Base-by-base conservation (phyloP, 2,329 filamentous ascomycete genomes). In the Neofusicoccum kwambonambiense region DNA sequence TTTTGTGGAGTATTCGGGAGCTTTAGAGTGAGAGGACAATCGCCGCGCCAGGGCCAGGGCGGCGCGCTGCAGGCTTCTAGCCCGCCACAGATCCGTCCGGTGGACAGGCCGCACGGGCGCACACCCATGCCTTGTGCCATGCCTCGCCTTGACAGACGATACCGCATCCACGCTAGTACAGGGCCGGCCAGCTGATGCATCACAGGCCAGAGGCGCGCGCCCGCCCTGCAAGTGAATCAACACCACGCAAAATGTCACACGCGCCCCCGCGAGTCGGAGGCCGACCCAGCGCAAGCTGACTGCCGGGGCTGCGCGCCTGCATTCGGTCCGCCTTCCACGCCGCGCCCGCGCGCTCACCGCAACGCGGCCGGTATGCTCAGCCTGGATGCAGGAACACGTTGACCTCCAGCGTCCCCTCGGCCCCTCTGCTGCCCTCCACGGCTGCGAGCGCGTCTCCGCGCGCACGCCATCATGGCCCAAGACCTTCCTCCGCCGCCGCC, bases 401-500 rank as follows among this genome's bases (percentile, higher is more conserved):
- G 50, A 58, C 50, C 22, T 39, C 50, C 15, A 41, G 17, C 19
- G 13, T 12, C 50, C 51, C 39, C 41, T 34, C 49, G 49, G 27
- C 35, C 49, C 49, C 27, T 31, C 27, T 31, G 27, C 27, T 31
- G 27, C 27, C 39, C 39, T 41, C 12, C 39, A 12, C 39, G 11
- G 39, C 39, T 41, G 39, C 39, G 27, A 31, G 27, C 39, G 12
- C 15, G 39, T n/a, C 50, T 52, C 22, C 50, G 34, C 34, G 51
- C 51, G 27, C 34, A 19, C 58, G 54, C 64, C 54, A 67, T 67
- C 27, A 31, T 31, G 67, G 72, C 71, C 70, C 68, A 69, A 54
- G 72, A 72, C 65, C 66, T 66, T 64, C 50, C 27, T 31, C 27
- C 27, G 27, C 68, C 64, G 47, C 57, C 56, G 70, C 69, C 74